phyloP scores from a whole-genome alignment of 1,284 basidiomycete species.

The Heterobasidion occidentale region DNA sequence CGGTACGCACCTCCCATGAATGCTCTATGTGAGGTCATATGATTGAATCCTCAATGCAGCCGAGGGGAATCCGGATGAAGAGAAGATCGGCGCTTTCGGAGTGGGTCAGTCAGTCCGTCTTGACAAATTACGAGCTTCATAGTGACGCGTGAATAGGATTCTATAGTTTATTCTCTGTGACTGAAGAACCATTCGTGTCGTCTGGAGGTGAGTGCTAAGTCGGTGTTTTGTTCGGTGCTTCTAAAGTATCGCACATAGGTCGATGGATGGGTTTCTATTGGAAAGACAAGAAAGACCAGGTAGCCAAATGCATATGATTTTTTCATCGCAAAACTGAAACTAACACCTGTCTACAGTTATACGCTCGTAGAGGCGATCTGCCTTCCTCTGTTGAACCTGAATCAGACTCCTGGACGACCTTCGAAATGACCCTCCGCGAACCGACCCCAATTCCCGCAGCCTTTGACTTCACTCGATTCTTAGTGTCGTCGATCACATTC shows the following conservation, averaged over 20 bases:
- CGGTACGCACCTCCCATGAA: constrained; percentile 35
- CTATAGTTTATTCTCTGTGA: constrained; percentile 76
- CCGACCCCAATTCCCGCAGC: constrained; percentile 75
- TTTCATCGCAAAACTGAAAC: neutral
- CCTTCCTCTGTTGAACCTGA: constrained; percentile 30
- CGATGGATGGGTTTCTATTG: constrained; percentile 98
- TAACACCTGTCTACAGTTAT: constrained; percentile 38
- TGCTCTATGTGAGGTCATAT: neutral
- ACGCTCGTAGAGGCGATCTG: constrained; percentile 68
- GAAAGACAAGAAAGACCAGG: constrained; percentile 88
- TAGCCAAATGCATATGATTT: constrained; percentile 14
- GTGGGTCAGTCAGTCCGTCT: constrained; percentile 45
- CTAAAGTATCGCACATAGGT: constrained; percentile 27
- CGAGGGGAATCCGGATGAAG: constrained; percentile 80
- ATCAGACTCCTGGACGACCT: constrained; percentile 72
- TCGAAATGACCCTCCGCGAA: constrained; percentile 87
- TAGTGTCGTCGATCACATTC: constrained; percentile 92
- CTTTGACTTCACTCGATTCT: constrained; percentile 85
- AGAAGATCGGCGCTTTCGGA: constrained; percentile 83
- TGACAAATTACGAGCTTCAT: neutral
- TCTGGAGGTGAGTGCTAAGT: constrained; percentile 56
- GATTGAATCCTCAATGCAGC: constrained; percentile 30
- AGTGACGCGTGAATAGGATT: constrained; percentile 39
- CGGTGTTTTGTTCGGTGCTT: neutral
- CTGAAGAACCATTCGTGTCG: constrained; percentile 91